Conservation (phyloP, 305 asterid genomes). For the Caryopteris hybrid region DNA sequence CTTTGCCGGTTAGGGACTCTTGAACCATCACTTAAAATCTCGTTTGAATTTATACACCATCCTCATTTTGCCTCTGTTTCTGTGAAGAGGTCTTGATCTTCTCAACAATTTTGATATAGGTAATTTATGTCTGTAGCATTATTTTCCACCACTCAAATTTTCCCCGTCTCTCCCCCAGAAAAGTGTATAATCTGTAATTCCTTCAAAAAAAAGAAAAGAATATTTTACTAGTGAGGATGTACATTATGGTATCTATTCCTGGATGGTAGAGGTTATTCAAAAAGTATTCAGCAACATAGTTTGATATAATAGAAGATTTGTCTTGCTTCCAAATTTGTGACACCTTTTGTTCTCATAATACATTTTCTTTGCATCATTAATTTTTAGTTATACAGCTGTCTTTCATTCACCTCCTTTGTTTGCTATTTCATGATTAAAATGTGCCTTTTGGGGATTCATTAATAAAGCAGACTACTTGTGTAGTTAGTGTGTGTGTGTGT, state of each 20-base stretch:
- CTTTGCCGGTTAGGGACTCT: constrained; percentile 69
- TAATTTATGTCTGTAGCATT: constrained; percentile 19
- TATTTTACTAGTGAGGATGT: constrained; percentile 15
- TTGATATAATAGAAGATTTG: constrained; percentile 5
- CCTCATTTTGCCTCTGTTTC: constrained; percentile 84
- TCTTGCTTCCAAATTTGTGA: background rate
- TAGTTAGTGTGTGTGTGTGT: too few relatives aligned
- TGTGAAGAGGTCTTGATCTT: constrained; percentile 80
- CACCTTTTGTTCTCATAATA: background rate
- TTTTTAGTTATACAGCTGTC: background rate
- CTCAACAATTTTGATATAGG: constrained; percentile 32
- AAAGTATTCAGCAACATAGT: background rate
- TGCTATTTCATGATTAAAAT: too few relatives aligned
- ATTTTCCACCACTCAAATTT: background rate
- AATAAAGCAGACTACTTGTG: too few relatives aligned
- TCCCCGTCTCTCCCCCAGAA: background rate
- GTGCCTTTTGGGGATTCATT: too few relatives aligned
- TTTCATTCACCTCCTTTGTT: background rate
- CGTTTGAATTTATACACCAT: constrained; percentile 82
- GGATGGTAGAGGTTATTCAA: constrained; percentile 15
- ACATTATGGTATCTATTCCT: constrained; percentile 8
- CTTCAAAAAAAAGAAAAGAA: background rate
- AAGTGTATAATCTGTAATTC: constrained; percentile 19
- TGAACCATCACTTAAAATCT: constrained; percentile 73
- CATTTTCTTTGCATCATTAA: background rate